These are phyloP conservation scores for Aspergillus sp. DNA, from an alignment of 2,329 filamentous ascomycete species.

Conservation along the genomic window DNA sequence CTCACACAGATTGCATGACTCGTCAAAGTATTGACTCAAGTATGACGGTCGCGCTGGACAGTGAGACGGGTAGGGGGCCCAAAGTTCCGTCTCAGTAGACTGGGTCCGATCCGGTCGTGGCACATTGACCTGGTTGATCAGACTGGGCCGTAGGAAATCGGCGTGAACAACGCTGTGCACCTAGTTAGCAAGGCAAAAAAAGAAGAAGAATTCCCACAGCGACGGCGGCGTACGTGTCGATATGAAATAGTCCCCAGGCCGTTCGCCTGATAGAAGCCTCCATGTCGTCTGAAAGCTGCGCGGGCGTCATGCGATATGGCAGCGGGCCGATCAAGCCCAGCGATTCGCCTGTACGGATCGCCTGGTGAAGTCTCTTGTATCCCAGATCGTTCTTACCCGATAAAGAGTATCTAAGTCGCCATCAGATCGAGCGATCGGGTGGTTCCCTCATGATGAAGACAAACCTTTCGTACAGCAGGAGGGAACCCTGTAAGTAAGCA, in stretches of 20 bases:
- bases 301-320: slow-evolving; percentile 18
- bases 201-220: background rate
- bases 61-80: slow-evolving; percentile 35
- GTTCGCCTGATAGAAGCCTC: slow-evolving; percentile 30
- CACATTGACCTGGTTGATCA: slow-evolving; percentile 35
- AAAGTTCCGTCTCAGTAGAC: slow-evolving; percentile 21
- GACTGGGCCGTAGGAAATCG: slow-evolving; percentile 33
- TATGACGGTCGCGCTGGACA: slow-evolving; percentile 26
- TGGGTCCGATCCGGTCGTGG: slow-evolving; percentile 16
- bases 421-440: background rate
- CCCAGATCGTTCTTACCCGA: slow-evolving; percentile 36
- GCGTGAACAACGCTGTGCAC: slow-evolving; percentile 32
- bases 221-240: slow-evolving; percentile 34
- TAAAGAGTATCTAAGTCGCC: slow-evolving; percentile 31
- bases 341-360: slow-evolving; percentile 32
- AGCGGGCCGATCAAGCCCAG: slow-evolving; percentile 32
- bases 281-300: slow-evolving; percentile 28
- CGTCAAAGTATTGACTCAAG: slow-evolving; percentile 32
- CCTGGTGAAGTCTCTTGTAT: slow-evolving; percentile 37
- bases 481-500: slow-evolving; percentile 32
- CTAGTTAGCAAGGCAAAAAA: background rate
- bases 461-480: slow-evolving; percentile 37
- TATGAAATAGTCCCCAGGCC: slow-evolving; percentile 39
- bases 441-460: background rate
- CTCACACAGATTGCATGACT: slow-evolving; percentile 33